These are phyloP conservation scores for Xylaria sp. DNA, from an alignment of 2,329 filamentous ascomycete species.

Conservation along the genomic window DNA sequence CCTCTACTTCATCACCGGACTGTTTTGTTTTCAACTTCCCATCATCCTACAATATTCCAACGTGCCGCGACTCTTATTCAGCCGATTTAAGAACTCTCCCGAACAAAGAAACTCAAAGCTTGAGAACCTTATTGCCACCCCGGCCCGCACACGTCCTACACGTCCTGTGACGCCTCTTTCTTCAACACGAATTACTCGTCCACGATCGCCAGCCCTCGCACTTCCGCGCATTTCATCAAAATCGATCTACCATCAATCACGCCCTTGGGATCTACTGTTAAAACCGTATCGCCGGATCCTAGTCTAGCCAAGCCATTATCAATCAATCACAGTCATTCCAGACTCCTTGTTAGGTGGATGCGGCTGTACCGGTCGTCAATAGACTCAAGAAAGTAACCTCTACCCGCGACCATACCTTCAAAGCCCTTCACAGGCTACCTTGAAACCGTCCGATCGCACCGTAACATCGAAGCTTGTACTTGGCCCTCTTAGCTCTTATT, in stretches of 20 bases:
- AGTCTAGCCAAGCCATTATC: not conserved
- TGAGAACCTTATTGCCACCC: constrained; percentile 19
- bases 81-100: constrained; percentile 1
- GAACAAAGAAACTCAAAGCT: constrained; percentile 27
- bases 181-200: not conserved
- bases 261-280: not conserved
- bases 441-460: not conserved
- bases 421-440: not conserved
- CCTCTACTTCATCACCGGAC: constrained; percentile 15
- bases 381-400: constrained; percentile 5
- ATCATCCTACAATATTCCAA: constrained; percentile 9
- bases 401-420: constrained; percentile 9
- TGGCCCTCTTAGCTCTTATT: not conserved
- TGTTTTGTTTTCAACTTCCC: not conserved
- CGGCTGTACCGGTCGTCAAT: not conserved
- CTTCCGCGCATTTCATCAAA: not conserved
- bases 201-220: not conserved
- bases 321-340: not conserved
- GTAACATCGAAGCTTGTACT: constrained; percentile 4
- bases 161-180: constrained; percentile 10
- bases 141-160: constrained; percentile 21
- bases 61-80: not conserved
- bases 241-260: not conserved
- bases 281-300: constrained; percentile 3
- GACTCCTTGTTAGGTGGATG: not conserved